A percentile compares a stretch with the other conserved stretches of the same genome.
Conservation (phyloP, 768 basidiomycete genomes). For the Xerocomellus dryophilus region DNA sequence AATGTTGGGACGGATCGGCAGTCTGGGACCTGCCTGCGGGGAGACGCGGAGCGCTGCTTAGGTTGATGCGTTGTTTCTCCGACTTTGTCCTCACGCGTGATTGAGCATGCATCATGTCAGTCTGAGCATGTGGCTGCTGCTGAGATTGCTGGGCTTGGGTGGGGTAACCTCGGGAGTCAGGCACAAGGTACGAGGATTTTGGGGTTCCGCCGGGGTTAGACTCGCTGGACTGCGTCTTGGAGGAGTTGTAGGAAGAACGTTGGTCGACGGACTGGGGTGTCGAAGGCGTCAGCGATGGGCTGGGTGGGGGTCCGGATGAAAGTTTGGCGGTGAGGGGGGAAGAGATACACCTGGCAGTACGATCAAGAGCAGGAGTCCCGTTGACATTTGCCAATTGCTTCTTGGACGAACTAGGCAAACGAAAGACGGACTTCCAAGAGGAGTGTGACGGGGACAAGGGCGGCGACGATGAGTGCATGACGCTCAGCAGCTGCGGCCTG, state of each 20-base stretch:
- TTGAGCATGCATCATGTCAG: constrained; percentile 25
- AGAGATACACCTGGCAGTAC: constrained; percentile 29
- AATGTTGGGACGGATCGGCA: constrained; percentile 39
- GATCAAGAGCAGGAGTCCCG: constrained; percentile 49
- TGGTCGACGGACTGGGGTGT: constrained; percentile 54
- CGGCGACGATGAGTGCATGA: constrained; percentile 28
- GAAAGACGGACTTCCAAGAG: constrained; percentile 73
- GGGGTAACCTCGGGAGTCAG: constrained; percentile 22
- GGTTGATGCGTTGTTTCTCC: constrained; percentile 45
- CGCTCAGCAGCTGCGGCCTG: constrained; percentile 5
- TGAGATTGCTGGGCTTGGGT: constrained; percentile 12
- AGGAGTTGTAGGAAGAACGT: constrained; percentile 77
- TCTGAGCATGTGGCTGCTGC: constrained; percentile 10
- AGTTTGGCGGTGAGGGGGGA: constrained; percentile 23
- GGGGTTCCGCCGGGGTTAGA: constrained; percentile 44
- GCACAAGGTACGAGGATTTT: constrained; percentile 29
- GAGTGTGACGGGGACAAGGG: constrained; percentile 27
- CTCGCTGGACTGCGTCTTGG: constrained; percentile 71
- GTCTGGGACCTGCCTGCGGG: constrained; percentile 26
- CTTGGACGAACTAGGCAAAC: constrained; percentile 64
- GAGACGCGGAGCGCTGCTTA: constrained; percentile 46
- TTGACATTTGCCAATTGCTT: constrained; percentile 41
- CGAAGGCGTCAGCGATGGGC: constrained; percentile 50
- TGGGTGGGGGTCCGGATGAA: constrained; percentile 36
- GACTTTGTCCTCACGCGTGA: constrained; percentile 42